Evolutionary conservation across 78 protist genomes (phyloP), one percentile per base, ranked within the genome.

Genomic region (Chrysochromulina parva): DNA sequence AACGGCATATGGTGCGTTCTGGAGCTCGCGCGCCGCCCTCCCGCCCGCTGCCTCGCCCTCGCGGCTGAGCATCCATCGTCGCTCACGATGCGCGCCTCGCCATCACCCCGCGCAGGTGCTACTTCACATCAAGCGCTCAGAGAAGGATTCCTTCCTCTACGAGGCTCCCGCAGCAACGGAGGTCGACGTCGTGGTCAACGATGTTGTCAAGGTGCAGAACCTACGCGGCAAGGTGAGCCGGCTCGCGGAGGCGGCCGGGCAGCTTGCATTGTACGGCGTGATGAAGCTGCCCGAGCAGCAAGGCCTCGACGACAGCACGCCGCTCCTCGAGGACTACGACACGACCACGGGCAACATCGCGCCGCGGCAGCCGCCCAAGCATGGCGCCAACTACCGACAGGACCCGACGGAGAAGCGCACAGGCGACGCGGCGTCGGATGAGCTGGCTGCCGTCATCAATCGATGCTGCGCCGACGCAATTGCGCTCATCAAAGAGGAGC

Each of bases 241-340:
- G 38, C 86, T 78, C 10, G n/a, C 86, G 19, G 60, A 9, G 0
- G 86, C 86, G 1, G 86, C 60, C 19, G 28, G 4, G 48, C 19
- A 1, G 58, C 86, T 78, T 50, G 86, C 86, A 1, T 3, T 1
- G 47, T 50, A 78, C 47, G 86, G 86, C 24, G 62, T 62, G 19
- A 53, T 53, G 62, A 78, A 78, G 86, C 86, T 20, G 26, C 86
- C 86, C 1, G 86, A 78, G 60, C 86, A 78, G 47, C 86, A 78
- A 47, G 86, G 84, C 11, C 55, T 74, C 22, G 84, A 74, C 57
- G 84, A 74, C 55, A 0, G 0, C 38, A 74, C 84, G 53, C 84
- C 84, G 58, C 4, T 74, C 57, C 57, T 74, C n/a, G 84, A 74
- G 55, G 84, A 74, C n/a, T 19, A 69, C 50, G 78, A 69, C 78